Evolutionary conservation across 345 rosid genomes (phyloP), one percentile per base, ranked within the genome.

Genomic region (Corchorus olitorius): DNA sequence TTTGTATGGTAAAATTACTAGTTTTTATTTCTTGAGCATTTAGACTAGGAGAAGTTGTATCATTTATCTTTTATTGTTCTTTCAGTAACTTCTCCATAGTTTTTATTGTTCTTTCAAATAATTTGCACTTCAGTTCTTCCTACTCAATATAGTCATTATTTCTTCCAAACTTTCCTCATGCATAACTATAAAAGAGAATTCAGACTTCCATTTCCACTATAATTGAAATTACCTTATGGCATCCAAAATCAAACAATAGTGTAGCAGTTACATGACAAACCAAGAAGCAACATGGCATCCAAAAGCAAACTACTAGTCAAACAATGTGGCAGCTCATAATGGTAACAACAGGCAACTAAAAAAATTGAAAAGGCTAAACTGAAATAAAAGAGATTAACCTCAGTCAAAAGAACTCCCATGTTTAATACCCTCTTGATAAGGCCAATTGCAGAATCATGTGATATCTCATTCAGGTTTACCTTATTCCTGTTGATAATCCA

Each of bases 381-480:
- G 43, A 27, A 27, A 50, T 43, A 55, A 56, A 45, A 34, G 14
- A 77, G 17, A 22, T 67, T 70, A 65, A 92, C 99, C 97, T 93
- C 97, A n/a, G 97, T 91, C 10, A 93, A 81, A 80, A 96, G 91
- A 80, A 91, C 92, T 69, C 98, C 98, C 88, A 85, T 76, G 84
- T 81, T 88, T 34, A 93, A 86, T 69, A 87, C 95, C 70, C 86
- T 82, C 58, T 75, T 80, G 78, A 92, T 87, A 15, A 96, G 97
- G 12, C 97, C 97, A 68, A 91, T 92, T 33, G 98, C 98, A 63
- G 99, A 93, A 73, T 93, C 89, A 59, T 93, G 98, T 5, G 99
- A 96, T 79, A 96, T 93, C 83, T 90, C 97, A 73, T 92, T 93
- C 67, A 96, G 83, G 80, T 96, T 96, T 53, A 91, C 84, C 83